Conservation (phyloP, 1,284 basidiomycete genomes). For the Inonotus hispidus region DNA sequence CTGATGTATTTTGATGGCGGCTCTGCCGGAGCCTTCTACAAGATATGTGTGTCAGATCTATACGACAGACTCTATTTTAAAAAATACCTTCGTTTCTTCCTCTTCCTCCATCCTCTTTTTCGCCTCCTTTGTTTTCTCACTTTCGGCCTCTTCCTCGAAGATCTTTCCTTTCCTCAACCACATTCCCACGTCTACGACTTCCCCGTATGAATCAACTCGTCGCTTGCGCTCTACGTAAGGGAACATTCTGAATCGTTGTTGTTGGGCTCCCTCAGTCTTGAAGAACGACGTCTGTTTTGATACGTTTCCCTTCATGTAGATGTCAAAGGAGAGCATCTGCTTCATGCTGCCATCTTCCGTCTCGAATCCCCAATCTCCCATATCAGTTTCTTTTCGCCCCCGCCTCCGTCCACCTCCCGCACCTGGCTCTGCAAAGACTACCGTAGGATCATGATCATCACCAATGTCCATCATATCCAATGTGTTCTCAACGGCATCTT, state of each 20-base stretch:
- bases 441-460: slow-evolving; percentile 26
- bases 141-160: slow-evolving; percentile 83
- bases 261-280: slow-evolving; percentile 63
- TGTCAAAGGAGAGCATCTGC: slow-evolving; percentile 85
- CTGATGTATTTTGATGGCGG: slow-evolving; percentile 90
- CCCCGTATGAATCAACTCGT: slow-evolving; percentile 92
- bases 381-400: slow-evolving; percentile 36
- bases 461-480: slow-evolving; percentile 44
- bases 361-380: slow-evolving; percentile 63
- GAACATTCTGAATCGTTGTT: slow-evolving; percentile 91
- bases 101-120: slow-evolving; percentile 67
- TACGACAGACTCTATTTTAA: neutral
- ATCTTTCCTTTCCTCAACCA: slow-evolving; percentile 88
- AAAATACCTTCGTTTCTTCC: slow-evolving; percentile 70
- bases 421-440: slow-evolving; percentile 22
- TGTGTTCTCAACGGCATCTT: slow-evolving; percentile 61
- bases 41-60: slow-evolving; percentile 13
- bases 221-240: slow-evolving; percentile 93
- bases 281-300: slow-evolving; percentile 80
- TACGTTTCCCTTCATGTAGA: slow-evolving; percentile 93
- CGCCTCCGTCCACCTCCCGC: slow-evolving; percentile 20
- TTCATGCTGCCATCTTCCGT: slow-evolving; percentile 68
- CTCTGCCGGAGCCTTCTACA: slow-evolving; percentile 67
- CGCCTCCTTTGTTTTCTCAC: slow-evolving; percentile 72
- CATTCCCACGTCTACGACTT: slow-evolving; percentile 89